A percentile compares a stretch with the other conserved stretches of the same genome.
Conservation (phyloP, 108 stramenopile genomes). For the Cyclotella kingstonii region DNA sequence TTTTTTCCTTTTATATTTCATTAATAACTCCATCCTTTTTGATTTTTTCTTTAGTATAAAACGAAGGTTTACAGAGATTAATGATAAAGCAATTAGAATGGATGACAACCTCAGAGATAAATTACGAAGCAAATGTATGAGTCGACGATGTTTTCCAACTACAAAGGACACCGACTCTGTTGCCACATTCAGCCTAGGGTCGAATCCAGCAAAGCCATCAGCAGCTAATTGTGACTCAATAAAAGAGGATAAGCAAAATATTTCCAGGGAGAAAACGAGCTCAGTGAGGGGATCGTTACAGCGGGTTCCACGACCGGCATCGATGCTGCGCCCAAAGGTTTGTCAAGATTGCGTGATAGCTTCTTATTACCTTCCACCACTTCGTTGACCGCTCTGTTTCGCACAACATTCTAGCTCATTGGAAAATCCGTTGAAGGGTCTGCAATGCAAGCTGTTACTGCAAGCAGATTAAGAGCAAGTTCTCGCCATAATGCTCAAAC, state of each 20-base stretch:
- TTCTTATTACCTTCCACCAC: not conserved
- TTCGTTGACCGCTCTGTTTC: not conserved
- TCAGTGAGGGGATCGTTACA: slow-evolving; percentile 23
- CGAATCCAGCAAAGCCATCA: slow-evolving; percentile 5
- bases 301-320: slow-evolving; percentile 53
- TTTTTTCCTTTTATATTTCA: not conserved
- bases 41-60: not conserved
- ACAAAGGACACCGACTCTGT: too few relatives aligned
- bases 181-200: too few relatives aligned
- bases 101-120: slow-evolving; percentile 13
- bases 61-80: slow-evolving; percentile 32
- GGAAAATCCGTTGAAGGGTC: slow-evolving; percentile 80
- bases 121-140: slow-evolving; percentile 15
- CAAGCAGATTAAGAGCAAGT: slow-evolving; percentile 23
- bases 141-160: too few relatives aligned
- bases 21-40: not conserved
- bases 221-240: not conserved
- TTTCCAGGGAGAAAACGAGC: slow-evolving; percentile 1
- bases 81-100: slow-evolving; percentile 12
- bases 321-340: slow-evolving; percentile 63
- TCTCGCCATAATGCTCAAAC: slow-evolving; percentile 14
- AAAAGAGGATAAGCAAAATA: slow-evolving; percentile 10
- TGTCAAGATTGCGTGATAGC: not conserved
- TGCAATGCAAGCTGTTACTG: slow-evolving; percentile 72
- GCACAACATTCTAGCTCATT: slow-evolving; percentile 27